Evolutionary conservation across 2,329 filamentous ascomycete genomes (phyloP), one percentile per base, ranked within the genome.

Genomic region (Aspergillus arachidicola): DNA sequence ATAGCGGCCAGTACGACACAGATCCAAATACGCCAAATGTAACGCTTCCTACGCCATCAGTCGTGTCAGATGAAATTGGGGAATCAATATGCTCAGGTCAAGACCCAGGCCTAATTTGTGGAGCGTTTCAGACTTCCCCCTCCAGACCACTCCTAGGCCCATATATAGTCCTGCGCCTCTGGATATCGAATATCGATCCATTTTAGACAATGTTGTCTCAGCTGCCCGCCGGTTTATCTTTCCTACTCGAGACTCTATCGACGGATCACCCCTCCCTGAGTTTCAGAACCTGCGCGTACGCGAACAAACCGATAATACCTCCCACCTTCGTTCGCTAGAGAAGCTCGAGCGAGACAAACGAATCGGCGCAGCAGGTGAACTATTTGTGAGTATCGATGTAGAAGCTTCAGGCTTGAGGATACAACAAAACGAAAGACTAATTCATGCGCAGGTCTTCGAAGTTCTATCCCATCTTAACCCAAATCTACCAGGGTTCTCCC

Each of bases 401-500:
- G 12, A 46, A 32, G 26, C 38, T 6, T 41, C 38, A 7, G 38
- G 16, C 38, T 19, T 41, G 1, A 41, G 38, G 14, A 41, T 28
- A 28, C 26, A 7, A 41, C 38, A 41, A 7, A 1, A 41, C 16
- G 38, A 41, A 19, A 41, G 38, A 41, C 38, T n/a, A 14, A 41
- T 7, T 41, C 23, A 4, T 41, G 4, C 38, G 36, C 36, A 66
- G 64, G 61, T 64, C 11, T 66, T 66, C 34, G 61, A 66, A 36
- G 16, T 64, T 3, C 46, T 66, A 19, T 63, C 61, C 10, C 26
- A 38, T 3, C 23, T 61, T 23, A 30, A 34, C 16, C 57, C 62
- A 16, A n/a, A n/a, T 7, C 51, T 64, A 21, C 61, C 58, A 10
- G 45, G n/a, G 3, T 85, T 85, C 54, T 65, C 60, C 1, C 59